Conservation (phyloP, 2,329 filamentous ascomycete species). For the Tolypocladium tropicale region DNA sequence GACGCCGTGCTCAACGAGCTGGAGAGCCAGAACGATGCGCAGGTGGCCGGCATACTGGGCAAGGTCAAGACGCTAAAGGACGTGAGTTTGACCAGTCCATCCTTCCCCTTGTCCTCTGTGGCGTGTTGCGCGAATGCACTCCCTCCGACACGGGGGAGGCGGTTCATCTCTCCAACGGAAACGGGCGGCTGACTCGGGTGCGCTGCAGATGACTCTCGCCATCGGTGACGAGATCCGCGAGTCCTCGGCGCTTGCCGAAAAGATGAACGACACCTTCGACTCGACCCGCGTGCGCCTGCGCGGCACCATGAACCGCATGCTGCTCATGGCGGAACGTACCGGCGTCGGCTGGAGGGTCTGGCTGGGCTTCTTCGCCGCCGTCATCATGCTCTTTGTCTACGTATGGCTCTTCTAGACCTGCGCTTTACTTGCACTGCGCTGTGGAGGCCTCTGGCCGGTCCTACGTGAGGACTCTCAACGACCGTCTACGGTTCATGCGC, state of each 20-base stretch:
- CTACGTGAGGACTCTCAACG: background rate
- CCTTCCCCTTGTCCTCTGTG: background rate
- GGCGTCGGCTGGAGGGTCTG: constrained; percentile 96
- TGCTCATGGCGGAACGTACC: constrained; percentile 87
- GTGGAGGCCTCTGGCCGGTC: too few relatives aligned
- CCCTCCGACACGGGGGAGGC: too few relatives aligned
- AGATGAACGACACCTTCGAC: constrained; percentile 94
- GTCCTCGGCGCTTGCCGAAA: constrained; percentile 76
- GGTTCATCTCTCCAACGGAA: too few relatives aligned
- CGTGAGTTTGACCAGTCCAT: constrained; percentile 41
- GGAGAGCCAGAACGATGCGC: constrained; percentile 88
- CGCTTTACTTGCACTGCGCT: background rate
- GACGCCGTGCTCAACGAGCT: constrained; percentile 85
- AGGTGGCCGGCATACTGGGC: constrained; percentile 81
- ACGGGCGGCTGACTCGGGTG: background rate
- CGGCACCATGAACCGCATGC: constrained; percentile 95
- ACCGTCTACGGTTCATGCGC: background rate
- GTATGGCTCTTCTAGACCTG: constrained; percentile 73
- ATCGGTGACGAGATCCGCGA: constrained; percentile 95
- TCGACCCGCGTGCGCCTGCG: constrained; percentile 68
- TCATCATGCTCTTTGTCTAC: constrained; percentile 77
- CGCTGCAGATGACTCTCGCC: constrained; percentile 66
- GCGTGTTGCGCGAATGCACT: background rate
- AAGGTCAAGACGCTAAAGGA: constrained; percentile 87
- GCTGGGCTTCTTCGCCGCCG: constrained; percentile 77